phyloP scores from a whole-genome alignment of 2,329 filamentous ascomycete species.

The Paraphaeosphaeria minitans region DNA sequence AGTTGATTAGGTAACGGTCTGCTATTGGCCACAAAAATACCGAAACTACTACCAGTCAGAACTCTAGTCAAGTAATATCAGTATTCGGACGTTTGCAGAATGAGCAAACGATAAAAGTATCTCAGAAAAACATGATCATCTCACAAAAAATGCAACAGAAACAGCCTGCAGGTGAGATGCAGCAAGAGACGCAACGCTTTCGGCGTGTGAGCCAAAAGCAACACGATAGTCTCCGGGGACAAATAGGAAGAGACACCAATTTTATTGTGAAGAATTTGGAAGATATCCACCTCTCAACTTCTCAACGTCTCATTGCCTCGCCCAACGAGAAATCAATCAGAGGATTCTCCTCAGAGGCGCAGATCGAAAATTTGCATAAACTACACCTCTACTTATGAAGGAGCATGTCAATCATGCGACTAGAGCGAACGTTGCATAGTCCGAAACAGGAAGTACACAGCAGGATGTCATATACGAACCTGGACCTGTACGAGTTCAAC shows the following conservation, averaged over 20 bases:
- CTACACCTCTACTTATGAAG: not conserved
- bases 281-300: not conserved
- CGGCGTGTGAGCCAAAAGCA: not conserved
- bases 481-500: slow-evolving; percentile 1
- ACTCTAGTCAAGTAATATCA: not conserved
- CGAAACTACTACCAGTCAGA: not conserved
- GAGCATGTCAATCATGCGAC: not conserved
- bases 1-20: not conserved
- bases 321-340: not conserved
- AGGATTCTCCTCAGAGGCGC: not conserved
- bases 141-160: not conserved
- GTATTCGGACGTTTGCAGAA: not conserved
- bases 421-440: not conserved
- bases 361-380: not conserved
- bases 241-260: not conserved
- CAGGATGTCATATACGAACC: not conserved
- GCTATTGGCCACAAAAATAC: not conserved
- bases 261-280: not conserved
- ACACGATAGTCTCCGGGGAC: not conserved
- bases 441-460: not conserved
- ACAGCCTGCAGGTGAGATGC: not conserved
- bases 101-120: too few species aligned
- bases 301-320: not conserved
- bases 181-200: not conserved
- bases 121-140: not conserved